phyloP scores from a whole-genome alignment of 2,329 filamentous ascomycete species.

The Rhytidhysteron rufulum region DNA sequence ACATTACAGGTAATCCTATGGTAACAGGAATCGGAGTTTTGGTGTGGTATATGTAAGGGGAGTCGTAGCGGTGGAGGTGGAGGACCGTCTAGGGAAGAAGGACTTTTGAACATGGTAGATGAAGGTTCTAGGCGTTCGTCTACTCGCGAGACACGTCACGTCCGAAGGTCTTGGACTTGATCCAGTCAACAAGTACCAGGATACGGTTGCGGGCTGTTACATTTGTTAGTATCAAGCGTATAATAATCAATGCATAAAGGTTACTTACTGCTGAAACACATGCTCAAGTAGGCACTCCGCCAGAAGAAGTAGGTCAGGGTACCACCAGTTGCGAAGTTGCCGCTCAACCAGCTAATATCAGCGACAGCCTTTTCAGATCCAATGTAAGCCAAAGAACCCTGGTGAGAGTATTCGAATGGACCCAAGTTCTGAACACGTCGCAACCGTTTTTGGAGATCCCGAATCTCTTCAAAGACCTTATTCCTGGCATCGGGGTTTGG shows the following conservation, averaged over 20 bases:
- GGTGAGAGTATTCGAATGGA: constrained; percentile 97
- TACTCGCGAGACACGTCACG: constrained; percentile 89
- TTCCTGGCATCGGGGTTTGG: constrained; percentile 61
- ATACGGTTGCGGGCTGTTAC: constrained; percentile 81
- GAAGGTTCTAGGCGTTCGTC: too few species aligned
- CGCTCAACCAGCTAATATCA: constrained; percentile 95
- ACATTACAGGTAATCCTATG: too few species aligned
- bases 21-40: too few species aligned
- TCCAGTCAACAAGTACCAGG: constrained; percentile 89
- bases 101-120: too few species aligned
- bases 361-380: constrained; percentile 97
- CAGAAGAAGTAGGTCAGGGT: constrained; percentile 97
- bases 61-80: too few species aligned
- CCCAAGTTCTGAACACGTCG: constrained; percentile 90
- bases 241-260: constrained; percentile 1
- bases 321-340: constrained; percentile 90
- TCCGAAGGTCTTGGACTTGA: constrained; percentile 95
- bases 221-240: constrained; percentile 12
- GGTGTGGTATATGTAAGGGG: too few species aligned
- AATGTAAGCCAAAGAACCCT: constrained; percentile 95
- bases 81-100: too few species aligned
- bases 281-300: constrained; percentile 95
- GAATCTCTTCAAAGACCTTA: constrained; percentile 69
- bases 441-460: constrained; percentile 79
- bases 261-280: constrained; percentile 98